Conservation (phyloP, 495 filamentous ascomycete species). For the Immersiella caudata region DNA sequence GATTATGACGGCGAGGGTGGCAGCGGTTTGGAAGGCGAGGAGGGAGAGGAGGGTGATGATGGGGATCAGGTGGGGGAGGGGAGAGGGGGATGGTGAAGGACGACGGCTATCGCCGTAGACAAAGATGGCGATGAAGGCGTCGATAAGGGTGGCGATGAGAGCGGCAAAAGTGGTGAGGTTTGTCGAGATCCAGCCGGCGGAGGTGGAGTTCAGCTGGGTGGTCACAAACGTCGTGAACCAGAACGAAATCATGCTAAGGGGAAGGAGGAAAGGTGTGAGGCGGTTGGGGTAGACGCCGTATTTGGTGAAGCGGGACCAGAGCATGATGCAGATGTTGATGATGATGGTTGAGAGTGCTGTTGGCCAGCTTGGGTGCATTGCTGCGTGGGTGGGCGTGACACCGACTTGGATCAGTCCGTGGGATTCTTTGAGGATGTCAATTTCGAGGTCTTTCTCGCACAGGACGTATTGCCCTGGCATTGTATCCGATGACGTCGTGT, state of each 20-base stretch:
- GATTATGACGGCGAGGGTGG: not conserved
- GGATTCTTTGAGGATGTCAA: not conserved
- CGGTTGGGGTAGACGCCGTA: conserved; percentile 13
- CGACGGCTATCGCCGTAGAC: conserved; percentile 8
- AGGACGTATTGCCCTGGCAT: not conserved
- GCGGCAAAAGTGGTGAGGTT: not conserved
- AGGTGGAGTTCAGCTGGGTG: not conserved
- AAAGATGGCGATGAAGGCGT: conserved; percentile 6
- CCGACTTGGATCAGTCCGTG: not conserved
- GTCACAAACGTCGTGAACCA: conserved; percentile 5
- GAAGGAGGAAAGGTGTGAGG: not conserved
- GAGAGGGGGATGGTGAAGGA: not conserved
- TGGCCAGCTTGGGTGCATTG: conserved; percentile 3
- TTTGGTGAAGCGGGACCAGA: conserved; percentile 8
- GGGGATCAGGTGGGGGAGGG: not conserved
- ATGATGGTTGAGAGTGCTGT: not conserved
- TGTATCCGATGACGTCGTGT: not conserved
- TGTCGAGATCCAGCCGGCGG: conserved; percentile 6
- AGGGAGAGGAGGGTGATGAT: not conserved
- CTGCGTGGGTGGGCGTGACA: not conserved
- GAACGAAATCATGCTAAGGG: not conserved
- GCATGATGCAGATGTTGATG: conserved; percentile 5
- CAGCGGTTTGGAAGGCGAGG: not conserved
- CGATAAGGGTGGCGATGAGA: not conserved
- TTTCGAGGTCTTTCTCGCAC: not conserved